Conservation (phyloP, 148 eudicot species). For the Drosera capensis region DNA sequence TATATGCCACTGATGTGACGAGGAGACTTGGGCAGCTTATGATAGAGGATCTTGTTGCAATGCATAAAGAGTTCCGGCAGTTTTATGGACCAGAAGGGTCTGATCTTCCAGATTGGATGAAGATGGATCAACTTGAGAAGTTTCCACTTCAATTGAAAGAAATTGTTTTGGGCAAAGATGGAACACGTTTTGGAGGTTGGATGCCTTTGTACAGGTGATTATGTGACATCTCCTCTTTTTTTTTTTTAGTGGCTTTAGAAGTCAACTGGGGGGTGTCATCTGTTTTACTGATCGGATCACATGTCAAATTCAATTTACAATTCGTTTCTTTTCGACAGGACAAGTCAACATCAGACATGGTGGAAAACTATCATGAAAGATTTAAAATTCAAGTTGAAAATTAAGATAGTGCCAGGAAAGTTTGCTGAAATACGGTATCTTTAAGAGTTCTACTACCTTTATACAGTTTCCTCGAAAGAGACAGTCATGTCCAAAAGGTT, state of each 20-base stretch:
- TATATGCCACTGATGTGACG: conserved; percentile 81
- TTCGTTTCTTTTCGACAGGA: too few relatives aligned
- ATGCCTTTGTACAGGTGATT: conserved; percentile 59
- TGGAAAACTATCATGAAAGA: too few relatives aligned
- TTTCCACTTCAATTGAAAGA: conserved; percentile 43
- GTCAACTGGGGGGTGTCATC: not conserved
- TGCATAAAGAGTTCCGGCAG: conserved; percentile 66
- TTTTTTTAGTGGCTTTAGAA: too few relatives aligned
- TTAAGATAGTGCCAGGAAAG: too few relatives aligned
- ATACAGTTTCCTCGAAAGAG: too few relatives aligned
- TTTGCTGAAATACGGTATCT: too few relatives aligned
- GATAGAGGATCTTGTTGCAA: conserved; percentile 72
- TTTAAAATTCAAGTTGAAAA: too few relatives aligned
- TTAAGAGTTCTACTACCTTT: too few relatives aligned
- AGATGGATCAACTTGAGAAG: conserved; percentile 57
- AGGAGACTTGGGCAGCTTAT: conserved; percentile 59
- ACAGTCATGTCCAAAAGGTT: too few relatives aligned
- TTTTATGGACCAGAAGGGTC: conserved; percentile 60
- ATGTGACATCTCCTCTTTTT: not conserved
- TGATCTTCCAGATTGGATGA: conserved; percentile 47
- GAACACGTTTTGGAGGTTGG: conserved; percentile 58
- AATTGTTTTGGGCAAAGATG: conserved; percentile 42
- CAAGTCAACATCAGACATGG: too few relatives aligned
- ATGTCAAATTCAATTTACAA: too few relatives aligned
- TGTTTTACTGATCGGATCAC: not conserved